Conservation (phyloP, 1,284 basidiomycete genomes). For the Stereum hirsutum region DNA sequence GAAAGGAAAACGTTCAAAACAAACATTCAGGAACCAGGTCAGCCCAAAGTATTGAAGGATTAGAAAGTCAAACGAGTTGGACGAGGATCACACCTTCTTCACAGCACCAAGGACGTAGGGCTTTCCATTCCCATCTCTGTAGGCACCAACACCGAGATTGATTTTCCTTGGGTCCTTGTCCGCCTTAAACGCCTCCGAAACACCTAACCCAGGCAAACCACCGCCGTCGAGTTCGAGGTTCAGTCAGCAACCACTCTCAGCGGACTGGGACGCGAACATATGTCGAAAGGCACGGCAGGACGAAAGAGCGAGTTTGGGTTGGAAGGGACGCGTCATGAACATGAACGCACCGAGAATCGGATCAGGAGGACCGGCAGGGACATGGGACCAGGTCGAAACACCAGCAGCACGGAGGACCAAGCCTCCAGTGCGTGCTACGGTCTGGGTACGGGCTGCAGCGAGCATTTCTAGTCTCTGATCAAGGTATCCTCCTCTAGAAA, state of each 20-base stretch:
- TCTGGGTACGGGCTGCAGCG: conserved; percentile 24
- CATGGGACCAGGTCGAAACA: conserved; percentile 75
- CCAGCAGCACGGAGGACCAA: conserved; percentile 19
- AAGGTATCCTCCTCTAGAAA: not conserved
- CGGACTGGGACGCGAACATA: no score
- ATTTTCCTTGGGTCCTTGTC: conserved; percentile 90
- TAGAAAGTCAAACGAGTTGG: not conserved
- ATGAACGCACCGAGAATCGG: conserved; percentile 78
- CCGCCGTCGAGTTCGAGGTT: no score
- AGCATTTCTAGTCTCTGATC: conserved; percentile 23
- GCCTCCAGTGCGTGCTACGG: conserved; percentile 21
- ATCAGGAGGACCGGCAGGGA: conserved; percentile 86
- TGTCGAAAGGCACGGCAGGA: no score
- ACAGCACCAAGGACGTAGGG: conserved; percentile 92
- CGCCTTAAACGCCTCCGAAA: conserved; percentile 93
- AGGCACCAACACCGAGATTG: conserved; percentile 93
- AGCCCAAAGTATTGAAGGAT: no score
- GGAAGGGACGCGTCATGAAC: conserved; percentile 1
- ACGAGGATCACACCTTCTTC: conserved; percentile 49
- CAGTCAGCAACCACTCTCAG: no score
- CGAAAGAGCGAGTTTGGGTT: no score
- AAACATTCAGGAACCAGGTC: no score
- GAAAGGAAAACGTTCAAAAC: conserved; percentile 13
- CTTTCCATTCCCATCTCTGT: conserved; percentile 93
- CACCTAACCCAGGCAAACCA: no score